Base-by-base conservation (phyloP, 148 eudicot species). In the Rhododendron griersonianum region DNA sequence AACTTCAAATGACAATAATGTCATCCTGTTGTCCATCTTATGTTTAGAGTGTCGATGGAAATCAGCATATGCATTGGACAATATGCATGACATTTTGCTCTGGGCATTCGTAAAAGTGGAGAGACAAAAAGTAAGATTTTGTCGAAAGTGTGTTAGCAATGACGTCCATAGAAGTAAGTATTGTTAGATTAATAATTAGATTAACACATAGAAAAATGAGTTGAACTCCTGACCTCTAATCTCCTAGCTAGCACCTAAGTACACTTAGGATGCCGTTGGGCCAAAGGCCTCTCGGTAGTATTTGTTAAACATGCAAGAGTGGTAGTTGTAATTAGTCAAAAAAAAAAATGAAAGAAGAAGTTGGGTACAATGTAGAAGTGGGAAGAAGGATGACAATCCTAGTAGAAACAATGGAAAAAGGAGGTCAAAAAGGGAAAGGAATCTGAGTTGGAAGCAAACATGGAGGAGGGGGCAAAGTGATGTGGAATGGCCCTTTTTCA, bases 371-470 rank as follows among this genome's bases (percentile, higher is more conserved):
- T 84, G 23, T 18, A 11, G 33, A 78, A 23, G 7, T 7, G 2
- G 41, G 28, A 23, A 48, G 39, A 37, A 85, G 41, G 1, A 47
- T 3, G 15, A 53, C 4, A 19, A 10, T 4, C 28, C 28, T 6
- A 48, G 23, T 51, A 48, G 37, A 35, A 51, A 25, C 5, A 33
- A 39, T 15, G n/a, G 15, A 10, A 81, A 86, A 86, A 83, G 51
- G 76, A 78, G 87, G 92, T 86, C 87, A 86, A 91, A 81, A 59
- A 59, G 65, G 80, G 71, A 86, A 28, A 41, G 82, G 35, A 89
- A 81, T 39, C 44, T 83, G 81, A 83, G 86, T 63, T 63, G 87
- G 81, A 86, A 35, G 84, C 87, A 81, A 85, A 76, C 69, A 85
- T 67, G 87, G 59, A 82, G 28, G 39, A 33, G 57, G 78, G 85